These are phyloP conservation scores for Notholithocarpus densiflorus DNA, from an alignment of 306 rosid species.

Conservation along the genomic window DNA sequence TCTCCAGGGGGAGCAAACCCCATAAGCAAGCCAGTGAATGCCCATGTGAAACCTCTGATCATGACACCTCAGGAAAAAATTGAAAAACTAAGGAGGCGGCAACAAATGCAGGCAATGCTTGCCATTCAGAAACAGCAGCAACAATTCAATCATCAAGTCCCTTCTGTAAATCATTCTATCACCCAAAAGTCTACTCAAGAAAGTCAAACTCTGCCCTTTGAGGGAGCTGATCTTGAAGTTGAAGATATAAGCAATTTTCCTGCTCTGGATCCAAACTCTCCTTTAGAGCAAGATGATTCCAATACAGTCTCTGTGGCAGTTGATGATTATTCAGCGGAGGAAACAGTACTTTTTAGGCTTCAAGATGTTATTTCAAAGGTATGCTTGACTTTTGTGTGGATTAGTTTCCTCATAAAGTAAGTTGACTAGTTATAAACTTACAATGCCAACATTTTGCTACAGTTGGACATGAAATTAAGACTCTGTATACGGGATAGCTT, in stretches of 20 bases:
- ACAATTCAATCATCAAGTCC: conserved; percentile 60
- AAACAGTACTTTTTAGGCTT: conserved; percentile 56
- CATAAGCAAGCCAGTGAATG: conserved; percentile 39
- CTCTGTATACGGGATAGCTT: conserved; percentile 82
- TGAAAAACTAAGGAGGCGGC: conserved; percentile 89
- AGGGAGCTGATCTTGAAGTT: conserved; percentile 44
- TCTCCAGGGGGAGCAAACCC: conserved; percentile 38
- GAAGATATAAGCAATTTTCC: conserved; percentile 54
- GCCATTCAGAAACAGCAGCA: conserved; percentile 85
- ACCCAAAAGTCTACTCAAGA: conserved; percentile 41
- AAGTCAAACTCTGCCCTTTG: conserved; percentile 46
- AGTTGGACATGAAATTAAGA: conserved; percentile 81
- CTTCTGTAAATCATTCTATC: conserved; percentile 36
- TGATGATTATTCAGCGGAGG: conserved; percentile 61
- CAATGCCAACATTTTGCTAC: conserved; percentile 51
- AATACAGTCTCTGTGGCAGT: conserved; percentile 49
- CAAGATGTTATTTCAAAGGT: conserved; percentile 79
- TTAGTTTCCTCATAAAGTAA: conserved; percentile 34
- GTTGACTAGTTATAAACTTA: conserved; percentile 40
- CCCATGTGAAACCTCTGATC: conserved; percentile 40
- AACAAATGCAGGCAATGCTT: conserved; percentile 93
- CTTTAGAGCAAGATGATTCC: conserved; percentile 69
- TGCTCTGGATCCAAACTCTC: conserved; percentile 43
- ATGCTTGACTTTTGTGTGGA: conserved; percentile 31
- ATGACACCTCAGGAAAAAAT: conserved; percentile 98